Percentiles rank a stretch among this genome's conserved stretches.
These are phyloP conservation scores for Xylogone sp. DNA, from an alignment of 2,329 filamentous ascomycete species.

Conservation along the genomic window DNA sequence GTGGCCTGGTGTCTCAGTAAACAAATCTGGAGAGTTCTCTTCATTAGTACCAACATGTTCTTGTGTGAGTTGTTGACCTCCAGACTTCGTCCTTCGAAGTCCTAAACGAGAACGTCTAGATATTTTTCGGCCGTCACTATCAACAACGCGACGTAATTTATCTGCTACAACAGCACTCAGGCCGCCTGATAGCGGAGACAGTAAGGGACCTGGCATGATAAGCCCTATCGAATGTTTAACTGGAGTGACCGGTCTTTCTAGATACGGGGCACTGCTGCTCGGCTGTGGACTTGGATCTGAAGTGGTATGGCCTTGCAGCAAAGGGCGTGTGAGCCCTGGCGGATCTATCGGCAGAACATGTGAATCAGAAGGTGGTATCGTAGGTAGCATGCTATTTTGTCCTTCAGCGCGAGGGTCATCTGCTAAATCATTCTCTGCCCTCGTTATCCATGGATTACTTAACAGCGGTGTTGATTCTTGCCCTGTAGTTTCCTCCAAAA, in stretches of 20 bases:
- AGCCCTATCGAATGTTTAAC: slow-evolving; percentile 43
- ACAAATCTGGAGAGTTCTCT: slow-evolving; percentile 1
- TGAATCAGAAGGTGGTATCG: slow-evolving; percentile 26
- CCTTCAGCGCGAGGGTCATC: slow-evolving; percentile 18
- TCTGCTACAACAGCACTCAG: slow-evolving; percentile 63
- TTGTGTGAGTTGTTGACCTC: slow-evolving; percentile 17
- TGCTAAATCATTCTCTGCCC: slow-evolving; percentile 16
- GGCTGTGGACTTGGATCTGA: slow-evolving; percentile 25
- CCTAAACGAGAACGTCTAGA: slow-evolving; percentile 25
- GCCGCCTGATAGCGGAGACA: slow-evolving; percentile 55
- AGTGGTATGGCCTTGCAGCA: slow-evolving; percentile 21
- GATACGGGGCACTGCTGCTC: slow-evolving; percentile 30
- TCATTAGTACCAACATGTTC: slow-evolving; percentile 12
- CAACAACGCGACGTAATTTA: slow-evolving; percentile 54
- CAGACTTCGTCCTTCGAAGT: slow-evolving; percentile 23
- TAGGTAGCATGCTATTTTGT: slow-evolving; percentile 18
- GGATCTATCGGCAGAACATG: slow-evolving; percentile 16
- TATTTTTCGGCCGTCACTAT: slow-evolving; percentile 28
- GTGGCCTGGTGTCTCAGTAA: slow-evolving; percentile 3
- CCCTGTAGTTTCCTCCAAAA: slow-evolving; percentile 3
- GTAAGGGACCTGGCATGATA: slow-evolving; percentile 54
- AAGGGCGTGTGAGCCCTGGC: slow-evolving; percentile 17
- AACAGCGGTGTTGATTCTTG: slow-evolving; percentile 20
- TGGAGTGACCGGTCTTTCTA: slow-evolving; percentile 33
- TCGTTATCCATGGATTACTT: slow-evolving; percentile 22